These are phyloP conservation scores for Fusarium sp. DNA, from an alignment of 2,329 filamentous ascomycete species.

Conservation along the genomic window DNA sequence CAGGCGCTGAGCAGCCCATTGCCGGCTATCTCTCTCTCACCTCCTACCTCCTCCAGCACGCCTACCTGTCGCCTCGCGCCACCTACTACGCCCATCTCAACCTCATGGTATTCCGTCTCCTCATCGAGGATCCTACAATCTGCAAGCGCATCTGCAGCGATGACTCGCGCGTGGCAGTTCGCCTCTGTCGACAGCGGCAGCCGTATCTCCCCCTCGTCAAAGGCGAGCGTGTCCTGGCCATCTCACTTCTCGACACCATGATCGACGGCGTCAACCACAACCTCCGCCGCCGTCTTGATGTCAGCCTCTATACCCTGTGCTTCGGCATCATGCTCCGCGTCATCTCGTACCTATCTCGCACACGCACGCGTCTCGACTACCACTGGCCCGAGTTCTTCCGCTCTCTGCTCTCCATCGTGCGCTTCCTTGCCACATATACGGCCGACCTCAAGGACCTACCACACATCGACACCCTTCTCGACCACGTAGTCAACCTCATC, in stretches of 20 bases:
- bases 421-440: conserved; percentile 89
- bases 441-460: conserved; percentile 75
- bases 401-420: conserved; percentile 83
- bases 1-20: conserved; percentile 76
- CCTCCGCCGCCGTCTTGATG: conserved; percentile 82
- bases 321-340: conserved; percentile 84
- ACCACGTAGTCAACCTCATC: conserved; percentile 81
- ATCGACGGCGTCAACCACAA: conserved; percentile 96
- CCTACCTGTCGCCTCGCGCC: conserved; percentile 81
- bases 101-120: conserved; percentile 82
- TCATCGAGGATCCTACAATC: conserved; percentile 84
- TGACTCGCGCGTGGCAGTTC: conserved; percentile 76
- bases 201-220: conserved; percentile 82
- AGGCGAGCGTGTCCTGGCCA: conserved; percentile 76
- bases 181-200: conserved; percentile 87
- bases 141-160: conserved; percentile 87
- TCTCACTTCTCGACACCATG: conserved; percentile 84
- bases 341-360: conserved; percentile 83
- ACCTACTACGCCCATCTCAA: conserved; percentile 86
- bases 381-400: conserved; percentile 98
- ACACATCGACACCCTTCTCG: conserved; percentile 77
- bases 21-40: conserved; percentile 85
- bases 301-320: conserved; percentile 82
- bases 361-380: conserved; percentile 81
- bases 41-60: conserved; percentile 93